Base-by-base conservation (phyloP, 805 yeast species). In the Saturnispora ahearnii region DNA sequence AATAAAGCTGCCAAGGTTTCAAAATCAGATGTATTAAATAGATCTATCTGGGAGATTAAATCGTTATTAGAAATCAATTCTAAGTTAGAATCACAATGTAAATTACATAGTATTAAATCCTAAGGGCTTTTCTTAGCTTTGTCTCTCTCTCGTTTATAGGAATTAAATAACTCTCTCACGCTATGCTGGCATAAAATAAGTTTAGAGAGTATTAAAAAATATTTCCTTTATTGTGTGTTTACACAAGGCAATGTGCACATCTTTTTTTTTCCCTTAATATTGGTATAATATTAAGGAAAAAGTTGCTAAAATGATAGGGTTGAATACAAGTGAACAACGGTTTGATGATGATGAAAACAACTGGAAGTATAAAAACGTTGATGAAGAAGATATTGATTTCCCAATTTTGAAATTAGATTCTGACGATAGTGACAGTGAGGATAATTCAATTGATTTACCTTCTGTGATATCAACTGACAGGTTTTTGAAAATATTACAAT, bases 11-110 rank as follows among this genome's bases (percentile, higher is more conserved):
- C 60, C 26, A 53, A 57, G 37, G 30, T 54, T n/a, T 55, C 60
- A 15, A 61, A 60, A 44, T 62, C 44, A 50, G 56, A 56, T 15
- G 63, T 66, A 12, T 52, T 66, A 48, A 53, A 49, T 11, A 42
- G 56, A 18, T 58, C 67, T 1, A 58, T 63, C 7, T 50, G 53
- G 26, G 68, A 66, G 40, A 61, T 66, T 12, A 62, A 63, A 37
- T 41, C 53, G 37, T 50, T 66, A 29, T 18, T 45, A 4, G 51
- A 53, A 9, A 26, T 52, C 8, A 64, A 64, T 44, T 41, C 33
- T 4, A 30, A 42, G 2, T 24, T 38, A 38, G 42, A 38, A 22
- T 22, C 30, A 9, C 15, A 38, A 22, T 24, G 28, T 13, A 38
- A 38, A 22, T 22, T 18, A 8, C 3, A 37, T 37, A 10, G 8